A percentile compares a stretch with the other conserved stretches of the same genome.
These are phyloP conservation scores for Linnemannia exigua DNA, from an alignment of 192 early-diverging fungal species.

Conservation along the genomic window DNA sequence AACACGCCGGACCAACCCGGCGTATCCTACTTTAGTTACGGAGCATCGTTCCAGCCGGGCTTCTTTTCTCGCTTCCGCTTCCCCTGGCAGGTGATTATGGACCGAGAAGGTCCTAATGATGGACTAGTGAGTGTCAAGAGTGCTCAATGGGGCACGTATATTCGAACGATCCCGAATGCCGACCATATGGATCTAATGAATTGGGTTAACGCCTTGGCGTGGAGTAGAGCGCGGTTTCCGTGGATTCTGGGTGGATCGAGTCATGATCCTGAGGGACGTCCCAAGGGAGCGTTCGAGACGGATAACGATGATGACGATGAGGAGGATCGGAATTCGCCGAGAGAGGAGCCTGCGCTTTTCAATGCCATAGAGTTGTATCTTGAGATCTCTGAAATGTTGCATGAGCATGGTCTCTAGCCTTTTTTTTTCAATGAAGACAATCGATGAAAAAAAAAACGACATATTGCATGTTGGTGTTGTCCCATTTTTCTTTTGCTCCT, in stretches of 20 bases:
- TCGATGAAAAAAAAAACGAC: neutral
- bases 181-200: constrained; percentile 58
- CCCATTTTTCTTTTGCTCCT: neutral
- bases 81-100: constrained; percentile 82
- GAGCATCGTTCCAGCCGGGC: constrained; percentile 74
- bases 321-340: neutral
- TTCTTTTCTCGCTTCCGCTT: constrained; percentile 82
- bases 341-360: constrained; percentile 36
- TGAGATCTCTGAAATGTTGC: constrained; percentile 51
- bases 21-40: constrained; percentile 88
- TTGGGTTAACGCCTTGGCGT: constrained; percentile 50
- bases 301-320: constrained; percentile 20
- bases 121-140: constrained; percentile 91
- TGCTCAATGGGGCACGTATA: constrained; percentile 91
- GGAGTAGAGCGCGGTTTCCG: constrained; percentile 49
- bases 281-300: constrained; percentile 43
- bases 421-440: neutral
- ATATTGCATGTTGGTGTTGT: too few relatives aligned
- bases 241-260: constrained; percentile 54
- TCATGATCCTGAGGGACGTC: constrained; percentile 43
- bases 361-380: constrained; percentile 56
- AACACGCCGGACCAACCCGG: constrained; percentile 82
- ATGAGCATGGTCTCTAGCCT: constrained; percentile 29
- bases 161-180: constrained; percentile 68
- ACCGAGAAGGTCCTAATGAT: constrained; percentile 92